Base-by-base conservation (phyloP, 2,329 filamentous ascomycete species). In the Rhinocladiella mackenziei region DNA sequence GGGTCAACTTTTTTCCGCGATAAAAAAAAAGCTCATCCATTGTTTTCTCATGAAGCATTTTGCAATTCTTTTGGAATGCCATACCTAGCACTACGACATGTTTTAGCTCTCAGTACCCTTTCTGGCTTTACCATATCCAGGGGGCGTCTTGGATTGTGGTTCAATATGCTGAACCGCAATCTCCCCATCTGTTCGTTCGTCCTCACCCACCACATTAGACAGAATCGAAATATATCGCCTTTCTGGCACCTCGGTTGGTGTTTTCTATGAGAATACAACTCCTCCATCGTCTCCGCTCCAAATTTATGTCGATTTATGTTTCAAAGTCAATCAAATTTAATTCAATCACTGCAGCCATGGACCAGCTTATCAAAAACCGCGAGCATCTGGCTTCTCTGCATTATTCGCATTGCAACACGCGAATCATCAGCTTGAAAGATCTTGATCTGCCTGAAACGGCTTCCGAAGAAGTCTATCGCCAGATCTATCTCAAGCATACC, bases 321-420 rank as follows among this genome's bases (percentile, higher is more conserved):
- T 36, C 32, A 14, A 41, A n/a, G 22, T 5, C 15, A 9, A 9
- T 14, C 14, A 26, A 17, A 29, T 22, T 22, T 13, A 8, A 11
- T n/a, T 35, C 15, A 11, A 35, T 2, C 8, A 26, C 23, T 17
- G n/a, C 30, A 33, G 17, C 30, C 30, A 7, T n/a, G 23, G n/a
- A 35, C 19, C 14, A 35, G n/a, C n/a, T 51, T 11, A 42, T 41
- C 11, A n/a, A 30, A 1, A 35, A 32, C 20, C 26, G 45, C 23
- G 13, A 20, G 8, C 41, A 41, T 18, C 19, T 46, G 18, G 36
- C 40, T 15, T 45, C 43, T 4, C 15, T 50, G 38, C 41, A 50
- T 11, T 57, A 57, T 39, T 39, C 35, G n/a, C 50, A 54, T 29
- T 56, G 55, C 40, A 32, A 45, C 28, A 57, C 55, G 9, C 50